Conservation (phyloP, 2,329 filamentous ascomycete species). For the Polychaeton citri region DNA sequence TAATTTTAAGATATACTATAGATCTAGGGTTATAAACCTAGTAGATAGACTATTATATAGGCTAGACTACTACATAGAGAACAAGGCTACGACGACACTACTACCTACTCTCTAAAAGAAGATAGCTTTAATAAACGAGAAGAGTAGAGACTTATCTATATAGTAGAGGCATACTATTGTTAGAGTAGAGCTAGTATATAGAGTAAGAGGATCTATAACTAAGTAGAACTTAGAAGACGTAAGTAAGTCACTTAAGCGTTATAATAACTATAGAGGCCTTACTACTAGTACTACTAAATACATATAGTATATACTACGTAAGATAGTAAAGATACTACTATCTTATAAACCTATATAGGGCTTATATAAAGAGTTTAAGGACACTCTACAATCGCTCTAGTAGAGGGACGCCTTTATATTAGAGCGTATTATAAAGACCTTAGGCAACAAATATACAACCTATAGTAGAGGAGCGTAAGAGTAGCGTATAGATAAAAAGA, state of each 20-base stretch:
- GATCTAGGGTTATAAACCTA: conserved; percentile 2
- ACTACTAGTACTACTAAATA: not conserved
- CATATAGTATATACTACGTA: not conserved
- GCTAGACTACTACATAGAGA: conserved; percentile 1
- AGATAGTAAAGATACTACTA: not conserved
- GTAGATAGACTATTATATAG: conserved; percentile 2
- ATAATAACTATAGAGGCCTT: not conserved
- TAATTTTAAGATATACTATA: conserved; percentile 4
- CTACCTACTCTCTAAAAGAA: conserved; percentile 1
- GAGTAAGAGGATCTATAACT: not conserved
- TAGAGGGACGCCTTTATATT: not conserved
- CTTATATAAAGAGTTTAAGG: not conserved
- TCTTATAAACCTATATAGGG: not conserved
- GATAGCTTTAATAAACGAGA: not conserved
- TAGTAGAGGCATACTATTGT: not conserved
- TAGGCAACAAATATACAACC: not conserved
- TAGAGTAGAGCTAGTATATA: not conserved
- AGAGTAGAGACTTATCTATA: too few species aligned
- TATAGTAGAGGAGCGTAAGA: not conserved
- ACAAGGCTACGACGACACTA: not conserved
- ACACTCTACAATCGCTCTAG: not conserved
- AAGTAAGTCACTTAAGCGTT: not conserved
- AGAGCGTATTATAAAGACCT: not conserved
- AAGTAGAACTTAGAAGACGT: not conserved
- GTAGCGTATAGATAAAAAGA: not conserved